Conservation (phyloP, 441 rosid genomes). For the Cnidoscolus chayamansa region DNA sequence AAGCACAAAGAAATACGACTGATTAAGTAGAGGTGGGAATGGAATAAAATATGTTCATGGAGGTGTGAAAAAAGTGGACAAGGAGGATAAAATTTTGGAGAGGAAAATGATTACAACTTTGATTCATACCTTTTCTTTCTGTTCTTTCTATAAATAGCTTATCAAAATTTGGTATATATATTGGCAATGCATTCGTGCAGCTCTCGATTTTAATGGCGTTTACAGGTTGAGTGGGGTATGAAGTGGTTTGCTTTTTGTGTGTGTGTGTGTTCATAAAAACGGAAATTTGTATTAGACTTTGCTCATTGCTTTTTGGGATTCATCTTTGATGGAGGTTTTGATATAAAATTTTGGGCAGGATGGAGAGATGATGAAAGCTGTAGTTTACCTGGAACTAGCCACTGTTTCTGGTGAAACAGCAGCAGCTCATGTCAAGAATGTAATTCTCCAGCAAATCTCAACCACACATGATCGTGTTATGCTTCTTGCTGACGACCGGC, state of each 20-base stretch:
- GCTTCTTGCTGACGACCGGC: slow-evolving; percentile 57
- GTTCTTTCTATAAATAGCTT: neutral
- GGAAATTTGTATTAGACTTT: slow-evolving; percentile 7
- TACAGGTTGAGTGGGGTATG: neutral
- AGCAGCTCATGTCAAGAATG: slow-evolving; percentile 63
- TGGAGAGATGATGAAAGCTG: slow-evolving; percentile 71
- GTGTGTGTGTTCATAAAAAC: neutral
- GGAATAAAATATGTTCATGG: neutral
- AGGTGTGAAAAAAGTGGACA: neutral
- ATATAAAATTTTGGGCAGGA: slow-evolving; percentile 45
- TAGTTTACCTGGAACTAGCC: slow-evolving; percentile 80
- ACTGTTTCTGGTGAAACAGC: slow-evolving; percentile 72
- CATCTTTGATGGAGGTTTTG: slow-evolving; percentile 15
- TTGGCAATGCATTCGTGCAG: neutral
- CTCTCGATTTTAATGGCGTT: neutral
- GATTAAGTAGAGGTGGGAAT: neutral
- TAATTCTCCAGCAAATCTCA: slow-evolving; percentile 60
- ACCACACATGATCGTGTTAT: slow-evolving; percentile 47
- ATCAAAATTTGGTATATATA: neutral
- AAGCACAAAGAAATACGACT: neutral
- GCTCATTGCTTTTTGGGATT: neutral
- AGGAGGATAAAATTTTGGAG: neutral
- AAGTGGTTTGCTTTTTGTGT: neutral
- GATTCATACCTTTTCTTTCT: neutral
- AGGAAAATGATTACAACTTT: neutral